A percentile compares a stretch with the other conserved stretches of the same genome.
Evolutionary conservation across 2,329 filamentous ascomycete species (phyloP).

Genomic region (Ophiobolus disseminans): DNA sequence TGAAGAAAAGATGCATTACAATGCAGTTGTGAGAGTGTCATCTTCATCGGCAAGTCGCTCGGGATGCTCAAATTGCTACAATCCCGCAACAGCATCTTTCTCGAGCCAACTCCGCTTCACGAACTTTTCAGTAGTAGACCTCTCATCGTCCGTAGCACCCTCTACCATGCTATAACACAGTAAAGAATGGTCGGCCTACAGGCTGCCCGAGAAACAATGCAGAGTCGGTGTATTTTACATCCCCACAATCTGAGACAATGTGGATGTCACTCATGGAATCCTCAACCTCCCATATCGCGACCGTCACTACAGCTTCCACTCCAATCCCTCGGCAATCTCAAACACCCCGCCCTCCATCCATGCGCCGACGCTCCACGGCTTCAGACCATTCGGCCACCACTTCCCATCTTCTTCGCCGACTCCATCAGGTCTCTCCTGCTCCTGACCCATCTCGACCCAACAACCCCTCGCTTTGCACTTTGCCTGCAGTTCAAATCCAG

Average conservation of each 20-base stretch:
- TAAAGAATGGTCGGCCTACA: neutral
- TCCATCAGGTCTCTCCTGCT: conserved; percentile 4
- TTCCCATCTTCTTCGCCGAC: conserved; percentile 5
- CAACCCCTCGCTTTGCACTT: conserved; percentile 33
- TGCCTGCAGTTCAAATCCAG: conserved; percentile 25
- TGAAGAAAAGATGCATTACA: too few relatives aligned
- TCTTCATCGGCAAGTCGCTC: too few relatives aligned
- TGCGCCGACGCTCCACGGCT: conserved; percentile 33
- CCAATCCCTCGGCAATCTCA: conserved; percentile 25
- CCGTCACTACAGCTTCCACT: conserved; percentile 40
- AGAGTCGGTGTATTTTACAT: neutral
- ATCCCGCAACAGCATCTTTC: conserved; percentile 16
- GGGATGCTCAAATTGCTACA: too few relatives aligned
- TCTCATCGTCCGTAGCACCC: conserved; percentile 19
- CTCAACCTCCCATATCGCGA: too few relatives aligned
- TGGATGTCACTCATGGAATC: too few relatives aligned
- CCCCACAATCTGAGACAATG: too few relatives aligned
- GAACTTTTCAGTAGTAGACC: conserved; percentile 16
- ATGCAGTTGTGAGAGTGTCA: too few relatives aligned
- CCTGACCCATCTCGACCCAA: conserved; percentile 28
- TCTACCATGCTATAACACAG: conserved; percentile 26
- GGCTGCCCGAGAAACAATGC: neutral
- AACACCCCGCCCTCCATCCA: conserved; percentile 41
- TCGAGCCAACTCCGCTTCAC: conserved; percentile 15
- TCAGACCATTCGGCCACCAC: conserved; percentile 31